A percentile compares a stretch with the other conserved stretches of the same genome.
Evolutionary conservation across 2,329 filamentous ascomycete species (phyloP).

Genomic region (Sarocladium oryzae): DNA sequence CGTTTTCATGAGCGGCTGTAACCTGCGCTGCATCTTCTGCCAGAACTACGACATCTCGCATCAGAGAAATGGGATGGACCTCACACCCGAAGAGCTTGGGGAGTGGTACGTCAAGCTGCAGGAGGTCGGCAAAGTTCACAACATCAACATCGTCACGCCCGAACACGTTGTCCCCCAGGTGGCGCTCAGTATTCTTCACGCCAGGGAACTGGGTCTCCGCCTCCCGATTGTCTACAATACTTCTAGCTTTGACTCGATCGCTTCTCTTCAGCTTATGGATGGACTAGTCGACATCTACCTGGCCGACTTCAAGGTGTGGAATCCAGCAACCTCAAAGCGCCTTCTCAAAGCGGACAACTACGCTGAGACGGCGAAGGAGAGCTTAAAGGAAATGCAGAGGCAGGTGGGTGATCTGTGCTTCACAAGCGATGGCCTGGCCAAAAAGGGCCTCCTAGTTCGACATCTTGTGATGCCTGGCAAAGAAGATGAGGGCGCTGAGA

Average conservation of each 20-base stretch:
- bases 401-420: conserved; percentile 83
- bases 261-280: conserved; percentile 65
- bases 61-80: conserved; percentile 70
- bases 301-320: conserved; percentile 86
- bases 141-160: conserved; percentile 82
- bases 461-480: conserved; percentile 83
- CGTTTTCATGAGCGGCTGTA: conserved; percentile 75
- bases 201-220: conserved; percentile 60
- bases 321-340: conserved; percentile 55
- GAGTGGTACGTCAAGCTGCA: conserved; percentile 82
- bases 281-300: conserved; percentile 80
- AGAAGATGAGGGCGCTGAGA: conserved; percentile 64
- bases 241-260: conserved; percentile 70
- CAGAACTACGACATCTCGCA: conserved; percentile 83
- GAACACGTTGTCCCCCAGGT: conserved; percentile 85
- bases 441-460: conserved; percentile 66
- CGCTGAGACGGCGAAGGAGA: conserved; percentile 64
- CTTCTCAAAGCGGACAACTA: conserved; percentile 77
- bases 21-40: conserved; percentile 68
- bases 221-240: conserved; percentile 82
- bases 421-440: conserved; percentile 73
- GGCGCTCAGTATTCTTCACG: conserved; percentile 67
- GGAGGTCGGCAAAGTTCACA: conserved; percentile 73
- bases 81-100: conserved; percentile 71
- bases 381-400: conserved; percentile 70